Evolutionary conservation across 108 stramenopile species (phyloP), one percentile per base, ranked within the genome.

Genomic region (Heterococcus sp.): DNA sequence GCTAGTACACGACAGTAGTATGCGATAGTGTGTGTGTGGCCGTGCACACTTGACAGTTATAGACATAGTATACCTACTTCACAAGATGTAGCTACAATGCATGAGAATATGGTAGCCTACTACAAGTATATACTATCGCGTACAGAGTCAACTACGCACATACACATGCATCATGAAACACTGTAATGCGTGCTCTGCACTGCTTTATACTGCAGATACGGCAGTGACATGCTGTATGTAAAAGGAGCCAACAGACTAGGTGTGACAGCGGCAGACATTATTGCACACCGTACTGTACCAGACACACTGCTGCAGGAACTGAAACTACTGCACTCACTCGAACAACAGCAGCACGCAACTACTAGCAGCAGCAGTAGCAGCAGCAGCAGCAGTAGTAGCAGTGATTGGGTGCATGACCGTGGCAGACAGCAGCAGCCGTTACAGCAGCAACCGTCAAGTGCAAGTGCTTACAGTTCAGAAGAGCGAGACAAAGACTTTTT

Each of bases 51-150:
- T 58, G 46, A 14, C 46, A 32, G 73, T 68, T 33, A 63, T 76
- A 32, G 66, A 76, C 0, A 71, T 71, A 32, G 84, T 76, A 1
- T 72, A 78, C 68, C 71, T 84, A 33, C 66, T 84, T n/a, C 76
- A 84, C 67, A 84, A 75, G 39, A 58, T 21, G 46, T 21, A 58
- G 21, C 46, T 8, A 8, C 14, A 8, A 58, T 58, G 8, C 46
- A 14, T 58, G 46, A 58, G 8, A 21, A 58, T 58, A 8, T 58
- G 46, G 8, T 8, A 8, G 46, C 14, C 14, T 58, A 58, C 46
- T 8, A 21, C 46, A 58, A 21, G 14, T 8, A 58, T 58, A 8
- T 14, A 8, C 46, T 58, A 21, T 58, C n/a, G 21, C 46, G 14
- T 58, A 58, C 46, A 58, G 46, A 21, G 46, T 21, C 14, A 58